These are phyloP conservation scores for Teratosphaeria destructans DNA, from an alignment of 2,329 filamentous ascomycete species.

Conservation along the genomic window DNA sequence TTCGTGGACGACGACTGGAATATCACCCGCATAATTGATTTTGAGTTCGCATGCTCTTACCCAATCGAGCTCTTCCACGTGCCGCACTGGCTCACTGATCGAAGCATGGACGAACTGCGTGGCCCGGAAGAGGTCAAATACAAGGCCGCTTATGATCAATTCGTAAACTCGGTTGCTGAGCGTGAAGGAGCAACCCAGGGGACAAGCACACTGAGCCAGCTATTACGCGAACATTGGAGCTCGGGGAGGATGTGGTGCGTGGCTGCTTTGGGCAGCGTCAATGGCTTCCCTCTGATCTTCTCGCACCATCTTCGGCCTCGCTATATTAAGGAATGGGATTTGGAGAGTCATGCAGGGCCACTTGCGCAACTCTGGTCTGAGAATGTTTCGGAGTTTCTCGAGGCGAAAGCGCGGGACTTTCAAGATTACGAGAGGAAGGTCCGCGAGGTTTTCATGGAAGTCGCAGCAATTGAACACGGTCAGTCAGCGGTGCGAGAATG, in stretches of 20 bases:
- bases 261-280: not conserved
- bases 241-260: not conserved
- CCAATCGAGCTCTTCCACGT: constrained; percentile 20
- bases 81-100: constrained; percentile 21
- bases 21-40: constrained; percentile 24
- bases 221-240: not conserved
- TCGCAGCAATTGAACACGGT: not conserved
- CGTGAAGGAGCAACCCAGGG: not conserved
- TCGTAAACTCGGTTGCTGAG: not conserved
- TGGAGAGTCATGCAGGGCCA: not conserved
- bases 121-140: not conserved
- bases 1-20: constrained; percentile 28
- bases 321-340: not conserved
- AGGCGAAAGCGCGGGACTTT: not conserved
- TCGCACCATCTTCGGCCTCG: not conserved
- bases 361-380: not conserved
- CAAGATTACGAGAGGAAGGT: not conserved
- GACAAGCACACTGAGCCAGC: not conserved
- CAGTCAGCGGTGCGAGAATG: not conserved
- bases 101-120: constrained; percentile 3
- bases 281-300: not conserved
- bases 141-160: not conserved
- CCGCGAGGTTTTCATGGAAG: not conserved
- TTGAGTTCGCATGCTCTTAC: constrained; percentile 25
- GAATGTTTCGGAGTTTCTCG: not conserved